Evolutionary conservation across 495 filamentous ascomycete genomes (phyloP).

Genomic region (Barbatosphaeria neglecta): DNA sequence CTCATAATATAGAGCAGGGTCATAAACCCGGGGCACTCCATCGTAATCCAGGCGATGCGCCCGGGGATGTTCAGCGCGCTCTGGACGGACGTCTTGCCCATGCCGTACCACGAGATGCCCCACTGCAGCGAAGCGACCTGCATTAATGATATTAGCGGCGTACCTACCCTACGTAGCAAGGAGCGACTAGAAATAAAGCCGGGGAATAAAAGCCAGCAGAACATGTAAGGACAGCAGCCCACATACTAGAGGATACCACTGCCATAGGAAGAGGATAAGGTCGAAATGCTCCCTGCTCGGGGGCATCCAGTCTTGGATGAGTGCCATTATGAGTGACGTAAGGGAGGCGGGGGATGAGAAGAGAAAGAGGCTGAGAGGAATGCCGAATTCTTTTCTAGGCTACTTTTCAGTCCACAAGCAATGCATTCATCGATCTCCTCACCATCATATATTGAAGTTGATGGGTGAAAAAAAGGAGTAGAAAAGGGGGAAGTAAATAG

Average conservation of each 20-base stretch:
- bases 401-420: no score
- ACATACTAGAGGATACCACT: constrained; percentile 32
- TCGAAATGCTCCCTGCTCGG: constrained; percentile 41
- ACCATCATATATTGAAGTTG: no score
- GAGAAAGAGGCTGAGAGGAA: not conserved
- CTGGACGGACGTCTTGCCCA: constrained; percentile 73
- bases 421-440: no score
- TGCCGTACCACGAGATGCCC: constrained; percentile 51
- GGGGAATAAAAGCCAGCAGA: no score
- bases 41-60: constrained; percentile 69
- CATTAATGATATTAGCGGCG: not conserved
- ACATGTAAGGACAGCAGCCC: not conserved
- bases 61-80: constrained; percentile 80
- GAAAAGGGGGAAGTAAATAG: no score
- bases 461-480: no score
- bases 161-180: no score
- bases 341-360: no score
- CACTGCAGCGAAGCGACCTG: constrained; percentile 50
- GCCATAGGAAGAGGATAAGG: constrained; percentile 39
- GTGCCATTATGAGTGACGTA: constrained; percentile 17
- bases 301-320: constrained; percentile 37
- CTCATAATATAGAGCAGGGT: constrained; percentile 67
- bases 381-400: no score
- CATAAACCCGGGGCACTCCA: constrained; percentile 72
- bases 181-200: no score